Percentiles rank a stretch among this genome's conserved stretches.
phyloP scores from a whole-genome alignment of 129 eudicot genomes.

The Oenanthe sinensis region DNA sequence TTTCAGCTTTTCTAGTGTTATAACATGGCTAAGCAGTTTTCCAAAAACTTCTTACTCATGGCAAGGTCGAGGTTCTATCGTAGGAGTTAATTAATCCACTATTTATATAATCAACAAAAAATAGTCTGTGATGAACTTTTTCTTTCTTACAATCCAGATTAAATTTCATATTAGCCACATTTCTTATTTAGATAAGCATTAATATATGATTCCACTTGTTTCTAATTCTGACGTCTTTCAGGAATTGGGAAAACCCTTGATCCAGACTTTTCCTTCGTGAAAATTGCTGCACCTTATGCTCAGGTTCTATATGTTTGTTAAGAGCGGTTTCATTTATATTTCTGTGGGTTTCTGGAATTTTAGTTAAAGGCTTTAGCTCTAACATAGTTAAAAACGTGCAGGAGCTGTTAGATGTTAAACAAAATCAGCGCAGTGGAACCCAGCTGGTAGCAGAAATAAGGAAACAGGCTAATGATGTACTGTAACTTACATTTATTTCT shows the following conservation, averaged over 20 bases:
- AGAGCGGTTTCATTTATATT: background rate
- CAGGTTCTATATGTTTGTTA: constrained; percentile 41
- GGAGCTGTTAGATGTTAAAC: constrained; percentile 84
- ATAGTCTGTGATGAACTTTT: background rate
- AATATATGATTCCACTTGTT: background rate
- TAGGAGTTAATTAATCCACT: background rate
- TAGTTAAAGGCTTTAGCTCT: constrained; percentile 2
- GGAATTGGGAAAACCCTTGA: constrained; percentile 81
- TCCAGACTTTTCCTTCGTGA: constrained; percentile 84
- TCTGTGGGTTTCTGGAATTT: background rate
- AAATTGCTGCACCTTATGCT: constrained; percentile 93
- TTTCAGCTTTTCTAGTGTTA: too few relatives aligned
- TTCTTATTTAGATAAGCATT: background rate
- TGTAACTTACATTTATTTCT: background rate
- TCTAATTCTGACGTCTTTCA: constrained; percentile 20
- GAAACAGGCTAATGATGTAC: constrained; percentile 92
- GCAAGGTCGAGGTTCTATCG: background rate
- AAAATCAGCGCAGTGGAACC: constrained; percentile 57
- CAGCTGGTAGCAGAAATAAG: constrained; percentile 80
- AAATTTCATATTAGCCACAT: background rate
- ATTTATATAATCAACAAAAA: background rate
- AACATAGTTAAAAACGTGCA: constrained; percentile 22
- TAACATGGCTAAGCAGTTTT: background rate
- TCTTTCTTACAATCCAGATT: background rate
- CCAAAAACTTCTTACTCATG: background rate